Evolutionary conservation across 2,329 filamentous ascomycete species (phyloP), one percentile per base, ranked within the genome.

Genomic region (Cercospora janseana): DNA sequence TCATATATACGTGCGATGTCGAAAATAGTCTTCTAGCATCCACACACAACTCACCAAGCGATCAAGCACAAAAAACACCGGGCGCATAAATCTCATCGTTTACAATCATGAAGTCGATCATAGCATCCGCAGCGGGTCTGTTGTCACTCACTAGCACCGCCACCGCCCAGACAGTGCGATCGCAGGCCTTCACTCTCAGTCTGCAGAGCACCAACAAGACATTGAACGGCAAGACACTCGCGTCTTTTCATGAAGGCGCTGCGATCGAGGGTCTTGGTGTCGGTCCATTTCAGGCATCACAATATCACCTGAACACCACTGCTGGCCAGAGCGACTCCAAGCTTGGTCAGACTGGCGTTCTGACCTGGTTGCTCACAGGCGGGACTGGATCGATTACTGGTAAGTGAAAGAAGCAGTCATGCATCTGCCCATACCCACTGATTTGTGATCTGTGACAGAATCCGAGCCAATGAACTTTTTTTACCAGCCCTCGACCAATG

Each of bases 191-290:
- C 66, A 49, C 68, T 23, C 67, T 78, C 16, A 57, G 70, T 34
- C 51, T 76, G 29, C 45, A 63, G 26, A 73, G 72, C 16, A 42
- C 61, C 1, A 70, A 75, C 50, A 54, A 59, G 4, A 64, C 66
- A 2, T 55, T 71, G 46, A 67, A 76, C 41, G 69, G 69, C 47
- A 38, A 61, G 9, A 63, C 65, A 5, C 68, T 77, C 12, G 60
- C 58, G 4, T 60, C 75, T 48, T 78, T 75, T 62, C 75, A 77
- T 59, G 67, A 70, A 51, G 75, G 75, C 23, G 75, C 75, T 15
- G 75, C 69, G 4, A 74, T 77, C 46, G 74, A 76, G 58, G 69
- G 65, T 8, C 69, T 77, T 47, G 77, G 75, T 54, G 54, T 73
- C 13, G 52, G 47, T 26, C 32, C 26, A 15, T 31, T 20, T 12